Percentiles rank a stretch among this genome's conserved stretches.
Conservation (phyloP, 495 filamentous ascomycete species). For the Extremus antarcticus region DNA sequence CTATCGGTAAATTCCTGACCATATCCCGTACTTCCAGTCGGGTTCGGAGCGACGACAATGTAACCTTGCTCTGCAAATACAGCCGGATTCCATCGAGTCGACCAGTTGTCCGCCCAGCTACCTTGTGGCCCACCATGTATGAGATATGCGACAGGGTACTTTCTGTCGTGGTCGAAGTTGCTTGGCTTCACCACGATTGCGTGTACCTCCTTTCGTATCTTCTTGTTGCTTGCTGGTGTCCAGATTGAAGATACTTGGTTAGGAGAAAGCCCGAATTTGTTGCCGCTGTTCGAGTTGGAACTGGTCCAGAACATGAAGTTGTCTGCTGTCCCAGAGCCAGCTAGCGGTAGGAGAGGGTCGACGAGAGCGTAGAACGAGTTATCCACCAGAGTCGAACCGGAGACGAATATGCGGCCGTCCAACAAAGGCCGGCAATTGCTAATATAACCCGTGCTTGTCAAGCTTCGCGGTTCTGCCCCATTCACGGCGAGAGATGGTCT, state of each 20-base stretch:
- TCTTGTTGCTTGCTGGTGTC: constrained; percentile 26
- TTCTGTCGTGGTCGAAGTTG: constrained; percentile 36
- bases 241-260: constrained; percentile 36
- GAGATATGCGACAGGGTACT: constrained; percentile 40
- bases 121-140: constrained; percentile 46
- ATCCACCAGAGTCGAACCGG: constrained; percentile 29
- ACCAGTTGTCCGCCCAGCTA: constrained; percentile 41
- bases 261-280: constrained; percentile 47
- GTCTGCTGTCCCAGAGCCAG: constrained; percentile 36
- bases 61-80: constrained; percentile 49
- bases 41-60: constrained; percentile 44
- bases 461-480: not conserved
- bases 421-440: constrained; percentile 15
- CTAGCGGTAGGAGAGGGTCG: constrained; percentile 46
- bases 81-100: constrained; percentile 41
- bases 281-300: constrained; percentile 57
- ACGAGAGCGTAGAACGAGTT: constrained; percentile 27
- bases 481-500: too few relatives aligned
- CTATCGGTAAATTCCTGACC: constrained; percentile 38
- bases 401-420: constrained; percentile 27
- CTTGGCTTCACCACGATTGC: constrained; percentile 49
- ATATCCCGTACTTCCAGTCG: constrained; percentile 42
- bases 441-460: constrained; percentile 15
- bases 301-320: constrained; percentile 38
- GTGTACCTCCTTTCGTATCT: constrained; percentile 32